Base-by-base conservation (phyloP, 1,284 basidiomycete species). In the Puccinia horiana region DNA sequence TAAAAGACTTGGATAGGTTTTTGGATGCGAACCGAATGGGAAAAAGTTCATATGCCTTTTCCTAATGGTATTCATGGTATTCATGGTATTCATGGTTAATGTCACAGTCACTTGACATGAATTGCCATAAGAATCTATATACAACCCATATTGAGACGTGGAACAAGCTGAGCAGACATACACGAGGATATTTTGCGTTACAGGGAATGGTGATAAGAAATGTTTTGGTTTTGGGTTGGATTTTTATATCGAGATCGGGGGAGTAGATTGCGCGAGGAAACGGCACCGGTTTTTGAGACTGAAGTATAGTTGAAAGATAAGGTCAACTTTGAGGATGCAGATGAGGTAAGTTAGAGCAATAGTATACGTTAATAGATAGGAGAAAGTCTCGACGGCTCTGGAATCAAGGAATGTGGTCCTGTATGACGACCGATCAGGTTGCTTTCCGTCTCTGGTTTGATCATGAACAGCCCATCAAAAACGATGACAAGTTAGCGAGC, bases 301-400 rank as follows among this genome's bases (percentile, higher is more conserved):
- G 37, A 65, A 65, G 63, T 40, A 42, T 23, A 65, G 20, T n/a
- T 65, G 12, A 65, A 65, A 65, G 35, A 65, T 40, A 65, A 65
- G 63, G 23, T 65, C 63, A 18, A 65, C 63, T 40, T 65, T 65
- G 18, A 65, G 37, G 37, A 65, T 65, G 37, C 69, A 52, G 37
- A 72, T n/a, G 20, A 72, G 42, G 32, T 72, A 72, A 72, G 42
- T 29, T 32, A 72, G 26, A 32, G 49, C 47, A 44, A 72, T 72
- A 47, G 69, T 44, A n/a, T 72, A 72, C 9, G 16, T 52, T 16
- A 72, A 5, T 18, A 72, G 26, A 52, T 72, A 42, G n/a, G 26
- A 29, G 9, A 72, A 14, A 52, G 49, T 49, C 35, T 52, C 26
- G 14, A 44, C 23, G 1, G n/a, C 69, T 35, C 29, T 47, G 18